phyloP scores from a whole-genome alignment of 768 basidiomycete genomes.

The Russula griseocarnosa region DNA sequence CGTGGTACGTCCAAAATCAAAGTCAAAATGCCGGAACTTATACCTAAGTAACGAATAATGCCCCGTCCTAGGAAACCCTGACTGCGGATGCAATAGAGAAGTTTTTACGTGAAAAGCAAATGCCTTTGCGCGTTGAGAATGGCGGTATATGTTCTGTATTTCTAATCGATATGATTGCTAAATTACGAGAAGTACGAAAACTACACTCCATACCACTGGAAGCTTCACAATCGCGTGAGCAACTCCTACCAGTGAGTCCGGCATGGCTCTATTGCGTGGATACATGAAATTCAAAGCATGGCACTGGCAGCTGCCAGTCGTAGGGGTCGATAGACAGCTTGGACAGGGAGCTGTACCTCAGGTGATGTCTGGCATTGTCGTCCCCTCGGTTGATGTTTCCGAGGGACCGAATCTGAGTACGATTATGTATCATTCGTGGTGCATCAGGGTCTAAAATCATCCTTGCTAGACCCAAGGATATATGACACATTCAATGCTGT shows the following conservation, averaged over 20 bases:
- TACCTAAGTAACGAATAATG: no score
- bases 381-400: background rate
- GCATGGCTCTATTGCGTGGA: background rate
- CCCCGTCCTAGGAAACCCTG: no score
- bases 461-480: conserved; percentile 6
- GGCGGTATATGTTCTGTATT: no score
- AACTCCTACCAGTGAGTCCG: conserved; percentile 6
- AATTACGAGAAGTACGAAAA: conserved; percentile 4
- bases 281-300: background rate
- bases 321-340: background rate
- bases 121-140: no score
- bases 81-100: no score
- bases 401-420: conserved; percentile 9
- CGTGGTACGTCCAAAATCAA: no score
- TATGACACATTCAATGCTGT: conserved; percentile 9
- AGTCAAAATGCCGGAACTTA: no score
- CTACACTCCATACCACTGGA: background rate
- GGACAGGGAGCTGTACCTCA: background rate
- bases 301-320: background rate
- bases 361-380: background rate
- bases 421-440: background rate
- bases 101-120: no score
- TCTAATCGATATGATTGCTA: no score
- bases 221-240: background rate
- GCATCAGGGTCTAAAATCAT: background rate